A percentile compares a stretch with the other conserved stretches of the same genome.
phyloP scores from a whole-genome alignment of 1,284 basidiomycete genomes.

The Apiotrichum sp. region DNA sequence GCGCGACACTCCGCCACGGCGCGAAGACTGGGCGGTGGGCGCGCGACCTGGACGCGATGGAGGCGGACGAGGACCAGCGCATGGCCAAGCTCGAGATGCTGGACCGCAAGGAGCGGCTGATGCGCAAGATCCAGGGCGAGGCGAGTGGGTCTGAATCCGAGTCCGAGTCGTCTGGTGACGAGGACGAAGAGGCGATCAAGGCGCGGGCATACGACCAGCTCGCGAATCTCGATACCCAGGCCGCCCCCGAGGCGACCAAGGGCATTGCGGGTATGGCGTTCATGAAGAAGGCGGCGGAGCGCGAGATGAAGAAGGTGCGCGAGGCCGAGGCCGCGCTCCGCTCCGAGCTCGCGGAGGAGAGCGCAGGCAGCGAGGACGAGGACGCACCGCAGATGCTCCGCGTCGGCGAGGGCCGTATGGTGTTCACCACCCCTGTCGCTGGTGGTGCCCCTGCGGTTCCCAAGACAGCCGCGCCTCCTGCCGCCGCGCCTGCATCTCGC shows the following conservation, averaged over 20 bases:
- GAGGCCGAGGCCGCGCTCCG: conserved; percentile 64
- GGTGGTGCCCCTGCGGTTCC: conserved; percentile 3
- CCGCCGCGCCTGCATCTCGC: background rate
- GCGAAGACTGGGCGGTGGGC: conserved; percentile 60
- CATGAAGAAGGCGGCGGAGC: conserved; percentile 80
- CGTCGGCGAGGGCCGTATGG: conserved; percentile 50
- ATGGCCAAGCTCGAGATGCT: conserved; percentile 49
- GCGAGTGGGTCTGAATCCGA: conserved; percentile 54
- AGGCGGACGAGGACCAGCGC: conserved; percentile 31
- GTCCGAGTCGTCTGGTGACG: conserved; percentile 52
- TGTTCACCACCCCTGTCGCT: conserved; percentile 43
- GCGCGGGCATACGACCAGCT: conserved; percentile 69
- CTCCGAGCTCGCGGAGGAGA: conserved; percentile 51
- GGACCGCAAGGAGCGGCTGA: conserved; percentile 72
- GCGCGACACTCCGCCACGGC: conserved; percentile 76
- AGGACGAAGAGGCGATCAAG: conserved; percentile 53
- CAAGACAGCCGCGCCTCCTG: background rate
- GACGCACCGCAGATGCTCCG: conserved; percentile 36
- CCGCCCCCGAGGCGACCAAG: conserved; percentile 45
- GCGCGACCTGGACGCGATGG: conserved; percentile 24
- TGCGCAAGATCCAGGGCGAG: conserved; percentile 57
- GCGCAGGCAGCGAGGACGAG: conserved; percentile 50
- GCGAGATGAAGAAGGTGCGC: conserved; percentile 57
- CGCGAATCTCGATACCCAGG: conserved; percentile 49
- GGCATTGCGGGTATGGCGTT: conserved; percentile 86